phyloP scores from a whole-genome alignment of 1,284 basidiomycete genomes.

The Singerocomus inundabilis region DNA sequence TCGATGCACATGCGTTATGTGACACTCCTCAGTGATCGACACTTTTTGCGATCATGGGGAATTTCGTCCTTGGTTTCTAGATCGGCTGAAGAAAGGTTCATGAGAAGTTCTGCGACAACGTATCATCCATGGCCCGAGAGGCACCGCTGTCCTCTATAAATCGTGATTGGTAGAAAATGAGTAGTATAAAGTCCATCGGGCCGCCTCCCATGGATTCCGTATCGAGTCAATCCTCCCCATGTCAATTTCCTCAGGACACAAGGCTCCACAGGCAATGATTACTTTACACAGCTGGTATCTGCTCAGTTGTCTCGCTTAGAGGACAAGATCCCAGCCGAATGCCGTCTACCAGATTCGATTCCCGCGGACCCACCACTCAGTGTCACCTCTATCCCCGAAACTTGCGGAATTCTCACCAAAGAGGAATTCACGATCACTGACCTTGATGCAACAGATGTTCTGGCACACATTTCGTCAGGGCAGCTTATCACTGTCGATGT shows the following conservation, averaged over 20 bases:
- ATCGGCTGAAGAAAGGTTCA: neutral
- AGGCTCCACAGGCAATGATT: conserved; percentile 23
- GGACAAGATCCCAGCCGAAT: conserved; percentile 23
- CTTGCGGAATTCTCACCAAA: conserved; percentile 40
- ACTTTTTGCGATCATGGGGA: neutral
- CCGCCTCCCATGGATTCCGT: neutral
- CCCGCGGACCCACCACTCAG: conserved; percentile 26
- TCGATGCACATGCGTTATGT: neutral
- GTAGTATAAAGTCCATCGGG: conserved; percentile 1
- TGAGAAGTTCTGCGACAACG: neutral
- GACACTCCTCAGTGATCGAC: neutral
- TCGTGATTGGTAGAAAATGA: neutral
- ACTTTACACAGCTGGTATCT: conserved; percentile 20
- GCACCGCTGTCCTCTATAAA: neutral
- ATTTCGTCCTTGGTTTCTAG: neutral
- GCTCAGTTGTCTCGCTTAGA: conserved; percentile 20
- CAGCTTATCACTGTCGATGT: conserved; percentile 25
- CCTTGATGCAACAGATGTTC: conserved; percentile 29
- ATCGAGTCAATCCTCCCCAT: conserved; percentile 3
- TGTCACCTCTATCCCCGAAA: conserved; percentile 32
- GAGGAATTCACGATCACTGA: conserved; percentile 46
- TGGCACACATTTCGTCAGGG: conserved; percentile 19
- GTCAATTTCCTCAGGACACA: conserved; percentile 24
- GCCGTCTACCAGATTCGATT: conserved; percentile 13
- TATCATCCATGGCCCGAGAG: conserved; percentile 3